Percentiles rank a stretch among this genome's conserved stretches.
These are phyloP conservation scores for Hymenochaete sp. DNA, from an alignment of 1,284 basidiomycete genomes.

Conservation along the genomic window DNA sequence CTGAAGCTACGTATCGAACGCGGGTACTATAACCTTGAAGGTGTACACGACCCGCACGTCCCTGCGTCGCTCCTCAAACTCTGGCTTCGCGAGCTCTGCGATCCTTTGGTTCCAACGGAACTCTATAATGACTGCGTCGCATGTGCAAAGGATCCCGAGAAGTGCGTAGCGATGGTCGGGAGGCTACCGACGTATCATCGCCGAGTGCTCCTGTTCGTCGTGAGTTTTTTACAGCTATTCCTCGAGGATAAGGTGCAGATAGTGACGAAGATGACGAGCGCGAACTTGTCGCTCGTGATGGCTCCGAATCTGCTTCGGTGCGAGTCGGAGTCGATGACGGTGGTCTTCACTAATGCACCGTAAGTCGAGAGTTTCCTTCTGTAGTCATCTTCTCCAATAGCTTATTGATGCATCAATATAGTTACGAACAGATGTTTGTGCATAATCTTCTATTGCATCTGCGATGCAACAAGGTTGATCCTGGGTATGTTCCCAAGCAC, in stretches of 20 bases:
- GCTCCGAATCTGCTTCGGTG: constrained; percentile 83
- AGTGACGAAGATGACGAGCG: constrained; percentile 80
- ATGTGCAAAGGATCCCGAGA: constrained; percentile 53
- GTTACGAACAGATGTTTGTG: constrained; percentile 83
- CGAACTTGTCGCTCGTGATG: constrained; percentile 75
- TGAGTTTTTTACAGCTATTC: constrained; percentile 87
- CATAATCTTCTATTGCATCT: constrained; percentile 75
- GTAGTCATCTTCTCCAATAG: constrained; percentile 7
- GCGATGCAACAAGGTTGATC: constrained; percentile 64
- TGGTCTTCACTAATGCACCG: constrained; percentile 86
- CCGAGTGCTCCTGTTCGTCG: constrained; percentile 74
- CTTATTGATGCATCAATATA: constrained; percentile 27
- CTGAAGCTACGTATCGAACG: constrained; percentile 83
- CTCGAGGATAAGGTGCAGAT: constrained; percentile 63
- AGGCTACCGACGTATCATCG: constrained; percentile 77
- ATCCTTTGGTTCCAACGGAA: constrained; percentile 81
- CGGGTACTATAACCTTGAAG: constrained; percentile 83
- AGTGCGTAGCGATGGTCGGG: constrained; percentile 66
- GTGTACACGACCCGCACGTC: constrained; percentile 81
- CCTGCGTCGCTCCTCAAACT: constrained; percentile 83
- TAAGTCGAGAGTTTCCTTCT: constrained; percentile 33
- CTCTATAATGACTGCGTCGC: constrained; percentile 82
- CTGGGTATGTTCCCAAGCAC: constrained; percentile 67
- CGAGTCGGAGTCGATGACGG: constrained; percentile 70
- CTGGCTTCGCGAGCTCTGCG: constrained; percentile 84